phyloP scores from a whole-genome alignment of 352 stramenopile species.

The Pythium periplocum region DNA sequence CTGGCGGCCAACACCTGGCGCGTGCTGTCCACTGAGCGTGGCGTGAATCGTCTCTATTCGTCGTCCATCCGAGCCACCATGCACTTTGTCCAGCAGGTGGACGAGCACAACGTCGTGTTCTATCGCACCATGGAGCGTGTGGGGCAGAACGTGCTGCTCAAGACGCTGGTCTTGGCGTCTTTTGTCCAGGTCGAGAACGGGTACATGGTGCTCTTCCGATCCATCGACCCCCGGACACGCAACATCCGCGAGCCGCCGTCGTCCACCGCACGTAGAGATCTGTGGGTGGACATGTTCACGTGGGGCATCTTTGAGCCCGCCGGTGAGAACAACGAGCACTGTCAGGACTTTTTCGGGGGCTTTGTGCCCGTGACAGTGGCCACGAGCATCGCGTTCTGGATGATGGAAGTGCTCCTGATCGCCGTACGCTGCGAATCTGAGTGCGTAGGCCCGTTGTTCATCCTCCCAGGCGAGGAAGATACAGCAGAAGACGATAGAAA shows the following conservation, averaged over 20 bases:
- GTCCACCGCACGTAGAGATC: constrained; percentile 17
- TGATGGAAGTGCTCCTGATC: constrained; percentile 66
- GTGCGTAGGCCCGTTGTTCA: constrained; percentile 46
- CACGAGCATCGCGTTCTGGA: constrained; percentile 55
- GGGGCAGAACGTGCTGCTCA: constrained; percentile 37
- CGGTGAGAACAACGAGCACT: constrained; percentile 31
- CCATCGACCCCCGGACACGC: constrained; percentile 35
- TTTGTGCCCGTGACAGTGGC: constrained; percentile 39
- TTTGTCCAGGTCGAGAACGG: constrained; percentile 43
- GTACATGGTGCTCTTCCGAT: constrained; percentile 63
- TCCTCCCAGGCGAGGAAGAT: constrained; percentile 21
- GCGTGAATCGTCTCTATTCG: constrained; percentile 55
- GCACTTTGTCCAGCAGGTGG: constrained; percentile 45
- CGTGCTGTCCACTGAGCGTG: constrained; percentile 48
- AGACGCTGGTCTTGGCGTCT: constrained; percentile 49
- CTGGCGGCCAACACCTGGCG: constrained; percentile 47
- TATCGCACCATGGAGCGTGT: constrained; percentile 53
- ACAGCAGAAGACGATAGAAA: background rate
- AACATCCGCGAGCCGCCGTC: constrained; percentile 9
- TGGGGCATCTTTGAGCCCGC: constrained; percentile 55
- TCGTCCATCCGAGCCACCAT: constrained; percentile 48
- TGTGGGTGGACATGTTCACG: constrained; percentile 59
- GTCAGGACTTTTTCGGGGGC: constrained; percentile 57
- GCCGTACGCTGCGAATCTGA: constrained; percentile 61
- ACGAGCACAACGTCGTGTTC: constrained; percentile 55